Base-by-base conservation (phyloP, 129 eudicot species). In the Lactuca sativa region DNA sequence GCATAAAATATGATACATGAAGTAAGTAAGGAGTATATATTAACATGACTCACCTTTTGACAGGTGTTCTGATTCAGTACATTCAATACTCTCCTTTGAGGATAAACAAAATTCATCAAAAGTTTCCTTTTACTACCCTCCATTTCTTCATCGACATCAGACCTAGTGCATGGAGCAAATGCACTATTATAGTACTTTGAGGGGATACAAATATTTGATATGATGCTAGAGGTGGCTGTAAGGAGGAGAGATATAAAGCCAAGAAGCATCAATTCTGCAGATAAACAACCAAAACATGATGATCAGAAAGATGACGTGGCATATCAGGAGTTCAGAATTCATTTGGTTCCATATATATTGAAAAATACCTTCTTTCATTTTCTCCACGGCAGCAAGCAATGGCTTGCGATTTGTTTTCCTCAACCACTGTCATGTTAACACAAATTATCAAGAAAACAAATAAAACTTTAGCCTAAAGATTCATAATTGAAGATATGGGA, bases 231-330 rank as follows among this genome's bases (percentile, higher is more conserved):
- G 30, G 96, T 95, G 43, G 99, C 99, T 53, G 97, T 90, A 9
- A 95, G 91, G 65, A 95, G 89, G 62, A 95, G 93, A 49, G 99
- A 90, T 64, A 95, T 95, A 79, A 95, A 95, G n/a, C 99, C 99
- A 56, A 95, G 97, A 75, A 95, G 88, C 99, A 95, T 95, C 99
- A 95, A 81, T 71, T 95, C 99, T 95, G 91, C 61, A 76, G 67
- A 84, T 6, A 61, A 61, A 40, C 48, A 64, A 53, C 78, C 15
- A 67, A 62, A 52, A 63, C 31, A 62, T 31, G 33, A 71, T 16
- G 17, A 73, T 66, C 30, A 52, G 71, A 76, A 48, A 36, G 54
- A 21, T 69, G 32, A 31, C 13, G 60, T 11, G 7, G 4, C 41
- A 48, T 25, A 36, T 14, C 33, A 16, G 49, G 13, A 38, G 56